Percentiles rank a stretch among this genome's conserved stretches.
These are phyloP conservation scores for Camellia sinensis DNA, from an alignment of 148 eudicot species.

Conservation along the genomic window DNA sequence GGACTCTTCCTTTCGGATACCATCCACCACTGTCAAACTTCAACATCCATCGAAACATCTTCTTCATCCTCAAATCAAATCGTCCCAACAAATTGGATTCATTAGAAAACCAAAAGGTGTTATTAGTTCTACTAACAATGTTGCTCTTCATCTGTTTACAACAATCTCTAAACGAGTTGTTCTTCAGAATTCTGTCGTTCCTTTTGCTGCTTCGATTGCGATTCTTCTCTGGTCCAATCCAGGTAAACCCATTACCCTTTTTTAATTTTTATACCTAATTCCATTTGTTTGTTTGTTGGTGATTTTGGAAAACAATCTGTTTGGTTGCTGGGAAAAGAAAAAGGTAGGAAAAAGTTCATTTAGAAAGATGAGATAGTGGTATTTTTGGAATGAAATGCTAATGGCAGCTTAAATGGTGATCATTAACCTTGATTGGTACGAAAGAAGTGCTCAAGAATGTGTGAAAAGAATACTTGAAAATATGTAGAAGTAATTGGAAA, in stretches of 20 bases:
- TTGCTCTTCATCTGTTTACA: not conserved
- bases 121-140: not conserved
- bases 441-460: too few relatives aligned
- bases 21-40: not conserved
- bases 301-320: not conserved
- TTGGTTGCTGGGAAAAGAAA: constrained; percentile 2
- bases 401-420: too few relatives aligned
- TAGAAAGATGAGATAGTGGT: too few relatives aligned
- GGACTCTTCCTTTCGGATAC: constrained; percentile 18
- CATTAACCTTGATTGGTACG: too few relatives aligned
- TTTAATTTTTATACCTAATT: not conserved
- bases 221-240: constrained; percentile 55
- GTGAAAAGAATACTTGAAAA: too few relatives aligned
- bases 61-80: not conserved
- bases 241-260: constrained; percentile 32
- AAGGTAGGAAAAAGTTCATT: not conserved
- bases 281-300: not conserved
- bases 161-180: constrained; percentile 9
- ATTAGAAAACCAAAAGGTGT: not conserved
- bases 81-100: not conserved
- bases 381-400: too few relatives aligned
- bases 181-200: constrained; percentile 40
- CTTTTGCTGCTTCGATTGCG: constrained; percentile 58
- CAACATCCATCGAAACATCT: not conserved
- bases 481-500: too few relatives aligned